Base-by-base conservation (phyloP, 768 basidiomycete species). In the Scleroderma bovista region DNA sequence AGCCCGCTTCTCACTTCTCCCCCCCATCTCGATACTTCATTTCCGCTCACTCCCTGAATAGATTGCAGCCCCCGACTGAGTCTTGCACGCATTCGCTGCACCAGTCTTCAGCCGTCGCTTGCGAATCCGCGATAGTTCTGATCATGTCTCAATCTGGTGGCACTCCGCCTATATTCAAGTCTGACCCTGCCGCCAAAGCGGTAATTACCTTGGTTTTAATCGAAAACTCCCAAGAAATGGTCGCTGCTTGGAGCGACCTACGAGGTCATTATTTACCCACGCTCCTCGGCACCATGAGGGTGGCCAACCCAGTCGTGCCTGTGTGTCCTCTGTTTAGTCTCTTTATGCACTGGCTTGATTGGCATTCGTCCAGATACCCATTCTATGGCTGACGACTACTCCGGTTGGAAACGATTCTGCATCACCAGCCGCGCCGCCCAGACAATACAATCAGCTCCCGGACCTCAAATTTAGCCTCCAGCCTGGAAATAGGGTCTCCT, bases 191-290 rank as follows among this genome's bases (percentile, higher is more conserved):
- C 1, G 52, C 50, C 7, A 58, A 51, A 34, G 64, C 64, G 1
- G 55, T 65, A 49, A 53, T 65, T 43, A 66, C 72, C n/a, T 69
- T 80, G 45, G 57, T 81, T 51, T 67, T 83, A 51, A 71, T 81
- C 54, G 80, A 83, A 65, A 81, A 81, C 57, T 81, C 80, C 0
- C 66, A 68, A 31, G 60, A 63, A 1, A 75, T 79, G 69, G 60
- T 64, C 22, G 17, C 53, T 6, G 64, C 71, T 20, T 82, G 80
- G 80, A 57, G 69, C 54, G 70, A 76, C 62, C 73, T 81, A 31
- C 67, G 72, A 53, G 71, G 75, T 58, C 71, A 68, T 20, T 75
- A 74, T 59, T 67, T 81, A 19, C 65, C 60, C 17, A 68, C 60
- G 9, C 64, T 82, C 37, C 66, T 77, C 46, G 67, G 72, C 37